Evolutionary conservation across 2,329 filamentous ascomycete genomes (phyloP).

Genomic region (Fonsecaea erecta): DNA sequence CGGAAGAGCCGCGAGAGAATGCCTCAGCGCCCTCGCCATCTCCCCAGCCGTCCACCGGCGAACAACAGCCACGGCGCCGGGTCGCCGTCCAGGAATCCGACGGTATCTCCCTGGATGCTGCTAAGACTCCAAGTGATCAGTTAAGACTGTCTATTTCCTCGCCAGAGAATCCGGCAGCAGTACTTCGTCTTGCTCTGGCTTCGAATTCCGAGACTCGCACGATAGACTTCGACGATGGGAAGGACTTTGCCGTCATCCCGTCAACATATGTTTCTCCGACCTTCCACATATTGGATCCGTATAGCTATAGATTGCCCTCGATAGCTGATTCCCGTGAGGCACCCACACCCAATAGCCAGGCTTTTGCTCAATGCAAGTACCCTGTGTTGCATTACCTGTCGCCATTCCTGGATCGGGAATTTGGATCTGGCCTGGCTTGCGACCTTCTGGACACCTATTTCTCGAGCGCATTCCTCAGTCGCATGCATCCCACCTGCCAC

Average conservation of each 20-base stretch:
- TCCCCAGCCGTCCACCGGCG: conserved; percentile 4
- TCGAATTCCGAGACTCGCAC: conserved; percentile 17
- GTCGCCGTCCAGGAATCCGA: not conserved
- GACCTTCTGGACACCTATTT: conserved; percentile 57
- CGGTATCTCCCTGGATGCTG: not conserved
- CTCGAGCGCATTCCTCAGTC: conserved; percentile 51
- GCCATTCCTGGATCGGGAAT: conserved; percentile 31
- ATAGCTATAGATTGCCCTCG: conserved; percentile 33
- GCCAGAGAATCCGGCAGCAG: conserved; percentile 20
- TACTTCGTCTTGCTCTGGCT: conserved; percentile 22
- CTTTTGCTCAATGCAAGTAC: conserved; percentile 29
- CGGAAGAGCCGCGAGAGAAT: conserved; percentile 5
- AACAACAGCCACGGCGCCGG: not conserved
- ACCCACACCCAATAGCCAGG: conserved; percentile 27
- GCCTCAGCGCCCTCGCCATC: conserved; percentile 1
- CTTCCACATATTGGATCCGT: conserved; percentile 32
- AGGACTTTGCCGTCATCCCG: conserved; percentile 24
- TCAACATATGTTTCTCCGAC: conserved; percentile 34
- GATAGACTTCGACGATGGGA: conserved; percentile 20
- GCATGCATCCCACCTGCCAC: conserved; percentile 53
- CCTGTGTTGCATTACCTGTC: conserved; percentile 31
- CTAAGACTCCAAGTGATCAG: conserved; percentile 11
- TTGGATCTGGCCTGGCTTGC: conserved; percentile 45
- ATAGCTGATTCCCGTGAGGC: conserved; percentile 31
- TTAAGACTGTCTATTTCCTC: conserved; percentile 14